Conservation (phyloP, 2,329 filamentous ascomycete species). For the Atkinsonella hypoxylon region DNA sequence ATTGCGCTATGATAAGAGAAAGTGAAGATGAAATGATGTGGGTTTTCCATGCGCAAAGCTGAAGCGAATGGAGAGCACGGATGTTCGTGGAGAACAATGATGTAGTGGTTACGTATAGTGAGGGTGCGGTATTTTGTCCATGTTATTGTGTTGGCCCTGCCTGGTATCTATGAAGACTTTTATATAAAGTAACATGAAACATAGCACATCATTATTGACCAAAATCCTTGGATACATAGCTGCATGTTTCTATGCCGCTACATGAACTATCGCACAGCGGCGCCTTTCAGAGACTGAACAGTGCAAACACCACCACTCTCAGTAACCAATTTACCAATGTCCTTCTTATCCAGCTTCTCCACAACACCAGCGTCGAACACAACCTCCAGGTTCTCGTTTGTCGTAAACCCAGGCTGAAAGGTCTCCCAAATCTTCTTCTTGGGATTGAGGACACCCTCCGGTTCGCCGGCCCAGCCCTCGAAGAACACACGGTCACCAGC, state of each 20-base stretch:
- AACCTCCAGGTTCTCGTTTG: conserved; percentile 67
- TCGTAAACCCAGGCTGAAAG: conserved; percentile 93
- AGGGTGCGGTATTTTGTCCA: too few relatives aligned
- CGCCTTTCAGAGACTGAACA: conserved; percentile 69
- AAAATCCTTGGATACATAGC: too few relatives aligned
- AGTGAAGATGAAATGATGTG: too few relatives aligned
- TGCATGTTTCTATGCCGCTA: background rate
- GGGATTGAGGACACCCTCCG: conserved; percentile 87
- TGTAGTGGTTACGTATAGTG: too few relatives aligned
- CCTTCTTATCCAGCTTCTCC: conserved; percentile 62
- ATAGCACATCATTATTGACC: too few relatives aligned
- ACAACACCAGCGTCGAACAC: conserved; percentile 74
- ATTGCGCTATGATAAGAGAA: too few relatives aligned
- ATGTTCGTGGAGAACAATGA: too few relatives aligned
- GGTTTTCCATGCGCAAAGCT: too few relatives aligned
- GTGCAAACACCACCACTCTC: conserved; percentile 69
- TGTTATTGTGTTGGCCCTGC: too few relatives aligned
- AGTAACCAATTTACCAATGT: conserved; percentile 58
- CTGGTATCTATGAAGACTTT: too few relatives aligned
- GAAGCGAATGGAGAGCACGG: too few relatives aligned
- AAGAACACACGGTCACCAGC: conserved; percentile 87
- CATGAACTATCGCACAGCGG: conserved; percentile 55
- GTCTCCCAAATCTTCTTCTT: conserved; percentile 99
- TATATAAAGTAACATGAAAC: too few relatives aligned
- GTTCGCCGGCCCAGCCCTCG: conserved; percentile 87